Conservation (phyloP, 2,329 filamentous ascomycete genomes). For the Neofusicoccum sp. region DNA sequence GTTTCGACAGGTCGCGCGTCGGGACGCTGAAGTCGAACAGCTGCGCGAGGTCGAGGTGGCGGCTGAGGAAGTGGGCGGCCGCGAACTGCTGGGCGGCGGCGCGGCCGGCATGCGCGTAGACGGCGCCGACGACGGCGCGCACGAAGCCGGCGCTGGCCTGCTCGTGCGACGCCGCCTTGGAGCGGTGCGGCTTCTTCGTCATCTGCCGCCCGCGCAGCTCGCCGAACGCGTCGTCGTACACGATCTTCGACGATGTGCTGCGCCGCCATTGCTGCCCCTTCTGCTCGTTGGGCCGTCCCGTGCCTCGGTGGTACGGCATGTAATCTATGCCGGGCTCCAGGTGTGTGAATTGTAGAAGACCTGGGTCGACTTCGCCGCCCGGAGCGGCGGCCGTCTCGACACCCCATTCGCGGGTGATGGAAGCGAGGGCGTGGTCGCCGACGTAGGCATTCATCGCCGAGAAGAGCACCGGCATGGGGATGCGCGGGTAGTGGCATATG, state of each 20-base stretch:
- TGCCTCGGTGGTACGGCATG: slow-evolving; percentile 24
- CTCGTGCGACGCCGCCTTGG: slow-evolving; percentile 25
- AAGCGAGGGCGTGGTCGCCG: slow-evolving; percentile 70
- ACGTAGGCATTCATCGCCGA: slow-evolving; percentile 81
- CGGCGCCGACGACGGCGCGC: slow-evolving; percentile 75
- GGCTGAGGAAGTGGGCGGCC: slow-evolving; percentile 76
- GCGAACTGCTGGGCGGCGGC: slow-evolving; percentile 80
- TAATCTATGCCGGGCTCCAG: slow-evolving; percentile 30
- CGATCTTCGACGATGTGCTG: slow-evolving; percentile 64
- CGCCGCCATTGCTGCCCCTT: slow-evolving; percentile 29
- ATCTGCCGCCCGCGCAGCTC: slow-evolving; percentile 45
- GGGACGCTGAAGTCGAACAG: slow-evolving; percentile 85
- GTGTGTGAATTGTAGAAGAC: slow-evolving; percentile 75
- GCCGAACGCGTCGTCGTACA: slow-evolving; percentile 84
- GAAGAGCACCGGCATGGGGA: slow-evolving; percentile 85
- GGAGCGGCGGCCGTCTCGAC: slow-evolving; percentile 84
- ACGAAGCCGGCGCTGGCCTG: slow-evolving; percentile 56
- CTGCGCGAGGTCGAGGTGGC: slow-evolving; percentile 70
- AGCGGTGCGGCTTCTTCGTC: background rate
- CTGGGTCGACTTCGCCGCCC: slow-evolving; percentile 87
- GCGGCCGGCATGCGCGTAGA: slow-evolving; percentile 82
- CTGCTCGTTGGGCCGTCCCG: slow-evolving; percentile 27
- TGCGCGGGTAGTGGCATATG: slow-evolving; percentile 82
- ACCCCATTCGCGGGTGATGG: slow-evolving; percentile 83
- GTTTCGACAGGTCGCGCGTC: slow-evolving; percentile 74